Evolutionary conservation across 495 filamentous ascomycete species (phyloP).

Genomic region (Tuber aestivum): DNA sequence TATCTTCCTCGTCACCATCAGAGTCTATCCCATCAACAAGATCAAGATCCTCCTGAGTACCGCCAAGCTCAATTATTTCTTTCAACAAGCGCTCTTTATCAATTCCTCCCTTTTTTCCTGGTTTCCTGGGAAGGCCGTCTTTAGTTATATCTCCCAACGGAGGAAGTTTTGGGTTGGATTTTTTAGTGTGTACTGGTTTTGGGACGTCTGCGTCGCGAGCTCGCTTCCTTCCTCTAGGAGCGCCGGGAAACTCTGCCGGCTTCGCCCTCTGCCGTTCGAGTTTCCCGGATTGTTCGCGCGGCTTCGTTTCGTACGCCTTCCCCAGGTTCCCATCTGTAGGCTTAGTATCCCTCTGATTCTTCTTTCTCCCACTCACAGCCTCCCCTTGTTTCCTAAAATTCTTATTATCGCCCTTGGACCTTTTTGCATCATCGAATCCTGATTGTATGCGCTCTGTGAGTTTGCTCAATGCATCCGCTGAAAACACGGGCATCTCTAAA

Average conservation of each 20-base stretch:
- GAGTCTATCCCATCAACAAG: slow-evolving; percentile 38
- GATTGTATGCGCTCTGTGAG: slow-evolving; percentile 37
- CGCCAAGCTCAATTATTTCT: slow-evolving; percentile 71
- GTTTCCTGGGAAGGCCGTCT: slow-evolving; percentile 18
- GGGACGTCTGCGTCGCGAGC: slow-evolving; percentile 46
- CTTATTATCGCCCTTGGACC: slow-evolving; percentile 8
- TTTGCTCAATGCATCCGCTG: slow-evolving; percentile 35
- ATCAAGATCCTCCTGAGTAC: slow-evolving; percentile 56
- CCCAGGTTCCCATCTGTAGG: slow-evolving; percentile 34
- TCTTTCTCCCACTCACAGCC: slow-evolving; percentile 7
- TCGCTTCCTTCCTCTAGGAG: slow-evolving; percentile 51
- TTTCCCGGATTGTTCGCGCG: slow-evolving; percentile 48
- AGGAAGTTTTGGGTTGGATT: slow-evolving; percentile 8
- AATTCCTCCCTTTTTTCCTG: slow-evolving; percentile 27
- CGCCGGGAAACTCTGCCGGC: slow-evolving; percentile 43
- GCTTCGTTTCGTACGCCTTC: slow-evolving; percentile 43
- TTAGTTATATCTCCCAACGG: background rate
- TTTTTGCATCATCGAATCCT: slow-evolving; percentile 34
- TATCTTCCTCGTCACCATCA: slow-evolving; percentile 38
- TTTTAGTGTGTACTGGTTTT: slow-evolving; percentile 17
- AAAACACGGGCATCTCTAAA: slow-evolving; percentile 27
- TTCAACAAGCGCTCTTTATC: slow-evolving; percentile 51
- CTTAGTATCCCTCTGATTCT: slow-evolving; percentile 11
- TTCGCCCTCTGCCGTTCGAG: slow-evolving; percentile 38
- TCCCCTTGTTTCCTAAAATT: background rate